phyloP scores from a whole-genome alignment of 805 yeast genomes.

The Candida endomychidarum region DNA sequence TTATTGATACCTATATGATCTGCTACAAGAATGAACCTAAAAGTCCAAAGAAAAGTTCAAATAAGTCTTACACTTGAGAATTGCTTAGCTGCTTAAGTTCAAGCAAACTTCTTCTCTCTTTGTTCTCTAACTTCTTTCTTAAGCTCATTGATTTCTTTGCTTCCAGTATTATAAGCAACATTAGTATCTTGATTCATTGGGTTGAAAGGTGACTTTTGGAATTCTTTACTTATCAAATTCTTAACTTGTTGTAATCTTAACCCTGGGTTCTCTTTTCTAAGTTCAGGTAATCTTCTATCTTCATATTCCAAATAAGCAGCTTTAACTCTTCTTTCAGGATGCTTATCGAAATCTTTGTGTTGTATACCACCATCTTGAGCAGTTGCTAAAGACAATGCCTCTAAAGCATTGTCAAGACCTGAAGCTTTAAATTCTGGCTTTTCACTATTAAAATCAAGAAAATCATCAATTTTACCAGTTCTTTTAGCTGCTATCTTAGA shows the following conservation, averaged over 20 bases:
- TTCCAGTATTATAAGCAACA: slow-evolving; percentile 59
- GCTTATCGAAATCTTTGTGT: slow-evolving; percentile 71
- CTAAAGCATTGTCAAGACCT: slow-evolving; percentile 76
- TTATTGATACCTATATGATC: no score
- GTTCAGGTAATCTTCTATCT: slow-evolving; percentile 67
- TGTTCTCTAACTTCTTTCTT: slow-evolving; percentile 49
- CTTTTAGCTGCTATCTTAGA: slow-evolving; percentile 63
- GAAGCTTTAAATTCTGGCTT: slow-evolving; percentile 60
- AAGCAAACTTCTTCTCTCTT: slow-evolving; percentile 39
- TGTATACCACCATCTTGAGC: slow-evolving; percentile 54
- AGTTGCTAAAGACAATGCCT: slow-evolving; percentile 66
- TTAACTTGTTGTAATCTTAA: slow-evolving; percentile 76
- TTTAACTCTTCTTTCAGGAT: slow-evolving; percentile 86
- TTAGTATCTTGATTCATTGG: slow-evolving; percentile 80
- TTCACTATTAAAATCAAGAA: slow-evolving; percentile 53
- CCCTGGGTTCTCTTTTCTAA: slow-evolving; percentile 77
- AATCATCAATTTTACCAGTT: slow-evolving; percentile 66
- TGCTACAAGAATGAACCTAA: no score
- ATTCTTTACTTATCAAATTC: slow-evolving; percentile 73
- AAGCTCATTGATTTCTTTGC: slow-evolving; percentile 47
- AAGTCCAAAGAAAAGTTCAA: no score
- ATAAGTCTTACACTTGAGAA: no score
- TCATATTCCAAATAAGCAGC: slow-evolving; percentile 75
- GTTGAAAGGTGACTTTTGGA: slow-evolving; percentile 75
- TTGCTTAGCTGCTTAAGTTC: no score